Percentiles rank a stretch among this genome's conserved stretches.
phyloP scores from a whole-genome alignment of 805 yeast species.

The Barnettozyma sucrosica region DNA sequence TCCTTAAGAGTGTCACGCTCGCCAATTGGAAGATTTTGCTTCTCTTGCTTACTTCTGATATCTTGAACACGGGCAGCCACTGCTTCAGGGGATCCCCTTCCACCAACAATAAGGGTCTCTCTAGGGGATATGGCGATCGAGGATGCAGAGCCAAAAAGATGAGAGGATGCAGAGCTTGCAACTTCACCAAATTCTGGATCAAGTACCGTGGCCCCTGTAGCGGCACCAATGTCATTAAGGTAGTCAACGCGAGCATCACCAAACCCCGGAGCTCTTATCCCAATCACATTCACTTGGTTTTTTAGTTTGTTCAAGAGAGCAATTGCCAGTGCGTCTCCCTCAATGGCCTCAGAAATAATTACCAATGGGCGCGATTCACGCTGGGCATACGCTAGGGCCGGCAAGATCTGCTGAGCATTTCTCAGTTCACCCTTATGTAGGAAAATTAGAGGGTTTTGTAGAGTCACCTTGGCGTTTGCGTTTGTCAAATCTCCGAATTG shows the following conservation, averaged over 20 bases:
- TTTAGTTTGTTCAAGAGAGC: constrained; percentile 94
- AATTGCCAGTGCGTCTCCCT: constrained; percentile 98
- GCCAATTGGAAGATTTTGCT: constrained; percentile 69
- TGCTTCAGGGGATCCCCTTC: constrained; percentile 80
- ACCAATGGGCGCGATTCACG: constrained; percentile 89
- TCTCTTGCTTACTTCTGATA: constrained; percentile 76
- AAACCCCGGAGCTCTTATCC: constrained; percentile 98
- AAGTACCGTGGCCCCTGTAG: constrained; percentile 81
- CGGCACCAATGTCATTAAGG: constrained; percentile 89
- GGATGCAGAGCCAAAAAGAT: constrained; percentile 86
- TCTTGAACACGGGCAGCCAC: constrained; percentile 88
- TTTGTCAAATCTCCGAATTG: constrained; percentile 79
- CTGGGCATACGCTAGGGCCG: constrained; percentile 89
- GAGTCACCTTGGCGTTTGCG: constrained; percentile 87
- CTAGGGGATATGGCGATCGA: constrained; percentile 90
- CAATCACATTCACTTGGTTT: constrained; percentile 97
- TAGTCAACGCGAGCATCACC: constrained; percentile 98
- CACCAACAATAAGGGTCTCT: constrained; percentile 90
- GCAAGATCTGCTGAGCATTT: constrained; percentile 52
- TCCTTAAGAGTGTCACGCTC: constrained; percentile 96
- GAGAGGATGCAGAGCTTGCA: constrained; percentile 90
- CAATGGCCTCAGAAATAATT: constrained; percentile 91
- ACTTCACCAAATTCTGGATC: constrained; percentile 93
- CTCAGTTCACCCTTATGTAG: constrained; percentile 32
- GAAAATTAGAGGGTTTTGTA: constrained; percentile 85